Evolutionary conservation across 257 asterid species (phyloP), one percentile per base, ranked within the genome.

Genomic region (Osmanthus fragrans): DNA sequence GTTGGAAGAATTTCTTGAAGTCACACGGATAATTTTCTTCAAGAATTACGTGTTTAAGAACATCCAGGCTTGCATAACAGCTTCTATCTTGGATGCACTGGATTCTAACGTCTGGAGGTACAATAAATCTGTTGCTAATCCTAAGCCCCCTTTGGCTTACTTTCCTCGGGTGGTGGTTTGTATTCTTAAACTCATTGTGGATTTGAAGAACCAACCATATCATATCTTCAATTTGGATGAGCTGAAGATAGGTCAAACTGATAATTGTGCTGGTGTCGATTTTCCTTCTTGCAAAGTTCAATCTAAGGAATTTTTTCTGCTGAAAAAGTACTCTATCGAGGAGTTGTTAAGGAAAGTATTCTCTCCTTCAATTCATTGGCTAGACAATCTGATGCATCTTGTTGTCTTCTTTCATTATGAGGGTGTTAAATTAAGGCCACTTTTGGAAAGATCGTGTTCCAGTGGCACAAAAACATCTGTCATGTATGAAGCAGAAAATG

Each of bases 1-100:
- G 83, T 76, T 90, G 76, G 98, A 93, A 79, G 99, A 93, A 80
- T 91, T 93, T 80, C 88, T 93, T 77, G 95, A 86, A 81, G 90
- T 89, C 77, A 90, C 86, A 80, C 92, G 87, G 78, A 83, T 87
- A 76, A 80, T 82, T 73, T 85, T 88, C 73, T 79, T 86, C 75
- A 89, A 83, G 80, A 90, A 88, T 58, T 77, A 77, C 42, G 91
- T 92, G 76, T 86, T 80, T 73, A 86, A 79, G 80, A 96, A 96
- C 78, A 85, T 96, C 77, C 96, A 85, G 86, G 90, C 90, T 72
- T 91, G 94, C 81, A 72, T 80, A 40, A 83, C 84, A 54, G 94
- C 98, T 76, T 91, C 92, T 74, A 78, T 96, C 77, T 80, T 93
- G 87, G 91, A 83, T 39, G 85, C 72, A 80, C 80, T 89, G 83